Conservation (phyloP, 2,329 filamentous ascomycete genomes). For the Epicoccum nigrum region DNA sequence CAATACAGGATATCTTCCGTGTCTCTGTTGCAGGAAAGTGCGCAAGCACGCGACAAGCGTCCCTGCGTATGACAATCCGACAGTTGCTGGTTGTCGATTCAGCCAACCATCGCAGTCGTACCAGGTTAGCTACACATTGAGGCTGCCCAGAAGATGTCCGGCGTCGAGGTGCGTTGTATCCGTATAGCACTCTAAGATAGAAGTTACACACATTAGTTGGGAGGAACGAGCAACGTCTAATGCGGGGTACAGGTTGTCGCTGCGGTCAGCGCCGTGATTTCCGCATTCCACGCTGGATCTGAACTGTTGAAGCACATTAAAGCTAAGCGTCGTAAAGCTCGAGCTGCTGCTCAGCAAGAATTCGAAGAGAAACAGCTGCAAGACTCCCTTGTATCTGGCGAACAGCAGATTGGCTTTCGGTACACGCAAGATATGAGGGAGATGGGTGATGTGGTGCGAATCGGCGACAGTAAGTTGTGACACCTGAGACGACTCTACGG, state of each 20-base stretch:
- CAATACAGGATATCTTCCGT: not conserved
- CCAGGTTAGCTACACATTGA: not conserved
- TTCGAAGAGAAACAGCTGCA: conserved; percentile 49
- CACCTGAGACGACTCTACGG: not conserved
- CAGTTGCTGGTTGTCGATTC: not conserved
- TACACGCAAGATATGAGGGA: conserved; percentile 44
- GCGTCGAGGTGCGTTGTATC: conserved; percentile 33
- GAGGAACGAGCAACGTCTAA: too few species aligned
- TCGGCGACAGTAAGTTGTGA: conserved; percentile 48
- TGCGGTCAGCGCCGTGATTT: conserved; percentile 52
- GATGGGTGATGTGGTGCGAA: conserved; percentile 44
- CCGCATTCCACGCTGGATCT: conserved; percentile 51
- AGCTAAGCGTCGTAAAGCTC: conserved; percentile 41
- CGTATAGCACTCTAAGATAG: too few species aligned
- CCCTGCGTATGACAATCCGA: not conserved
- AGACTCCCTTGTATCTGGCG: conserved; percentile 47
- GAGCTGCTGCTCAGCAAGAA: conserved; percentile 31
- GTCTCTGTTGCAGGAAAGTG: not conserved
- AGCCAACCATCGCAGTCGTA: not conserved
- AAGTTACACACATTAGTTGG: not conserved
- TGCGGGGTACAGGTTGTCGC: conserved; percentile 40
- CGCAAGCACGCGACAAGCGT: not conserved
- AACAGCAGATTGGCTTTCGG: conserved; percentile 41
- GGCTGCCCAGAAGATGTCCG: conserved; percentile 27
- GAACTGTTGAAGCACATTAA: conserved; percentile 47